phyloP scores from a whole-genome alignment of 805 yeast genomes.

The Tetrapisispora phaffii region DNA sequence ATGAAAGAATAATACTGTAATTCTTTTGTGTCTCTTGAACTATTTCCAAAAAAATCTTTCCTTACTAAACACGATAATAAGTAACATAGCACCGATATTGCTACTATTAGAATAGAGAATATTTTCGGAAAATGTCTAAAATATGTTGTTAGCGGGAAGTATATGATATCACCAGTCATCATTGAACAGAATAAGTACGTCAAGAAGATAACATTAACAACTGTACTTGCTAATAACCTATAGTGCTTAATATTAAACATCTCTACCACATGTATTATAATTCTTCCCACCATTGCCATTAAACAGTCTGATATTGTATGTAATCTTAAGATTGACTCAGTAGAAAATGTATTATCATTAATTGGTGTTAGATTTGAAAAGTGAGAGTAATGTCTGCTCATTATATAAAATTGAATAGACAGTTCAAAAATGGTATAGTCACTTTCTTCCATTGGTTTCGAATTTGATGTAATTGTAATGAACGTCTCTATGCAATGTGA shows the following conservation, averaged over 20 bases:
- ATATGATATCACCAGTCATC: constrained; percentile 32
- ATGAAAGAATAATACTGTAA: constrained; percentile 26
- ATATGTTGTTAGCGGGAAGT: constrained; percentile 49
- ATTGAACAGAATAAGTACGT: constrained; percentile 37
- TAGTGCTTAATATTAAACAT: constrained; percentile 42
- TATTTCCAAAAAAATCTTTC: constrained; percentile 22
- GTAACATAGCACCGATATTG: constrained; percentile 48
- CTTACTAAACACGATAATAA: constrained; percentile 50
- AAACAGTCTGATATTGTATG: constrained; percentile 28
- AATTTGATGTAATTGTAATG: constrained; percentile 42
- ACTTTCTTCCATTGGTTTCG: constrained; percentile 18
- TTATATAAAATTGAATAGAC: constrained; percentile 18
- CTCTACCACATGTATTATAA: constrained; percentile 55
- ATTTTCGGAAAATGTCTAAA: constrained; percentile 57
- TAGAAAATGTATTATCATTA: background rate
- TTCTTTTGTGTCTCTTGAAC: constrained; percentile 10
- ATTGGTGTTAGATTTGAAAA: background rate
- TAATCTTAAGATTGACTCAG: background rate
- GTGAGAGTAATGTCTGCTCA: constrained; percentile 6
- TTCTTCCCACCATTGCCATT: constrained; percentile 49
- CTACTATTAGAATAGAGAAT: constrained; percentile 39
- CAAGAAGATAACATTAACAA: constrained; percentile 47
- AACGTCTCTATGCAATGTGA: constrained; percentile 41
- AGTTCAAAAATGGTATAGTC: constrained; percentile 25
- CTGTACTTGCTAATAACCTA: constrained; percentile 53